Evolutionary conservation across 2,329 filamentous ascomycete species (phyloP), one percentile per base, ranked within the genome.

Genomic region (Fusarium hostae): DNA sequence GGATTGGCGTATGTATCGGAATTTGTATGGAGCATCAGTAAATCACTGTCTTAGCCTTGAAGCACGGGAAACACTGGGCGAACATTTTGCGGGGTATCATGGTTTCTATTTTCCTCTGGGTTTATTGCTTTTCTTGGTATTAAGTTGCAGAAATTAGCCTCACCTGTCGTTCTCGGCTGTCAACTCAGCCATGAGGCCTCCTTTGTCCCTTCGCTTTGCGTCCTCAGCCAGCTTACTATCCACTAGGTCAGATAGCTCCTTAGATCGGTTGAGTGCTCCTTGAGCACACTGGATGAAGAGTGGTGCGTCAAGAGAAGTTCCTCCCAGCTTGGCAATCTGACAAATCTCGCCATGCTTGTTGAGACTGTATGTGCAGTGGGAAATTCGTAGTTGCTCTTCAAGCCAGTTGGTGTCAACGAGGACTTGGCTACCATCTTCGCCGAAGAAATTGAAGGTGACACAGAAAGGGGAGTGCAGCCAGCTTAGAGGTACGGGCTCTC

Each of bases 401-500:
- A 93, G 81, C 79, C 90, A 85, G 45, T 87, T 92, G 5, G 92
- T 87, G 80, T 96, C 93, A n/a, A 93, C 79, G 58, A 95, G 78
- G 45, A 93, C 87, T 22, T 74, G 78, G 73, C 92, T 91, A 9
- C 90, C 93, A 39, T 91, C 89, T 34, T 92, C 87, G 78, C 89
- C 86, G 81, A 92, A 98, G 78, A 94, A 95, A 76, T 90, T 93
- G 81, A 97, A 97, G 0, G 94, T 97, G 48, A 98, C 87, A 78
- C 95, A 97, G 59, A 98, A 91, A 2, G 96, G 96, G 75, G 94
- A 92, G 82, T 98, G 96, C 72, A 98, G 88, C 85, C 97, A 94
- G 76, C 93, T 94, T 68, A 99, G 86, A 50, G 94, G 91, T 48
- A 98, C 94, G 1, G 95, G 95, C 71, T 97, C 95, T 70, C 96